These are phyloP conservation scores for Inosperma sp. DNA, from an alignment of 768 basidiomycete species.

Conservation along the genomic window DNA sequence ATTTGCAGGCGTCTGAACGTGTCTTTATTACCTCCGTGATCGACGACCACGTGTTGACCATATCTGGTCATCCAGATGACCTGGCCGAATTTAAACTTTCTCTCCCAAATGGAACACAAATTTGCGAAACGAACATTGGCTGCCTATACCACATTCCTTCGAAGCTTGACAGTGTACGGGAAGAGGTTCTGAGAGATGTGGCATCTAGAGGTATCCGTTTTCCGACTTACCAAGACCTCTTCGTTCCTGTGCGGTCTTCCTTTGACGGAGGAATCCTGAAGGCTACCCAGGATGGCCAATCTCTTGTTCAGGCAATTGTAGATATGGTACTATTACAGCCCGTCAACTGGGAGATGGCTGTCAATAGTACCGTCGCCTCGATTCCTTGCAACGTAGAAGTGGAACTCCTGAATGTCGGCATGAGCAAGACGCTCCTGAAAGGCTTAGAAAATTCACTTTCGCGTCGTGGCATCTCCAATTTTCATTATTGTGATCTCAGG, in stretches of 20 bases:
- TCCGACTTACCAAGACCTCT: conserved; percentile 44
- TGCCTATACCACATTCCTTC: conserved; percentile 49
- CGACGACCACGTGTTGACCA: conserved; percentile 44
- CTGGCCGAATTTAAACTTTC: conserved; percentile 40
- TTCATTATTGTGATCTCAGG: conserved; percentile 24
- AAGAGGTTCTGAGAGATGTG: conserved; percentile 43
- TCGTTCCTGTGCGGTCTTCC: conserved; percentile 45
- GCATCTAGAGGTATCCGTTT: conserved; percentile 43
- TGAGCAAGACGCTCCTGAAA: conserved; percentile 34
- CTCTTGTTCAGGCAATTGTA: conserved; percentile 43
- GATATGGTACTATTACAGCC: conserved; percentile 49
- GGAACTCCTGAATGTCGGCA: conserved; percentile 46
- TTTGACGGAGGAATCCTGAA: conserved; percentile 37
- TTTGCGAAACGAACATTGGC: conserved; percentile 43
- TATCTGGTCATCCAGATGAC: conserved; percentile 54
- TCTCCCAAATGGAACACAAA: conserved; percentile 31
- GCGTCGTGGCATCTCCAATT: conserved; percentile 24
- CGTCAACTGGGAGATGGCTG: conserved; percentile 49
- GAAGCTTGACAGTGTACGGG: conserved; percentile 30
- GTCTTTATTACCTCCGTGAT: conserved; percentile 51
- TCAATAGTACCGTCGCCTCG: conserved; percentile 24
- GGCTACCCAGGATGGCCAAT: conserved; percentile 7
- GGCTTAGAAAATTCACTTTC: conserved; percentile 31
- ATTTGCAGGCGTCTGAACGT: conserved; percentile 4
- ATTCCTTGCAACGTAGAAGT: conserved; percentile 23